Conservation (phyloP, 2,329 filamentous ascomycete genomes). For the Beauveria bassiana region DNA sequence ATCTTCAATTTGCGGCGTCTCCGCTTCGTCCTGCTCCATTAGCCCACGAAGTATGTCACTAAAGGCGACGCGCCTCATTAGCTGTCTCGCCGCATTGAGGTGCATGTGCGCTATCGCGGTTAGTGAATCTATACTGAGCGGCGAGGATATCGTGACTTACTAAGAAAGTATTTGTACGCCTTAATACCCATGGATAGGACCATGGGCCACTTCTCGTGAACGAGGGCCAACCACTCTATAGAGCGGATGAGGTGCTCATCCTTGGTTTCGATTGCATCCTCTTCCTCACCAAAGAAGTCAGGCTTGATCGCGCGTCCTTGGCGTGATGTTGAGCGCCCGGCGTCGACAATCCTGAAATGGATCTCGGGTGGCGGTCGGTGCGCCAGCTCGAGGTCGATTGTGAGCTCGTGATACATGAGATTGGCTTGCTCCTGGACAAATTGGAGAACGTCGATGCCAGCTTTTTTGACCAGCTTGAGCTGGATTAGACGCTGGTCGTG, state of each 20-base stretch:
- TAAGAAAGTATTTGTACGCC: conserved; percentile 76
- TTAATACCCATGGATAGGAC: conserved; percentile 61
- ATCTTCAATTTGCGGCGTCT: conserved; percentile 30
- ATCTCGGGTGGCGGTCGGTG: conserved; percentile 31
- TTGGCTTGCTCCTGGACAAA: conserved; percentile 64
- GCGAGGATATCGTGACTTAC: conserved; percentile 46
- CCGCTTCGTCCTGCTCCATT: conserved; percentile 27
- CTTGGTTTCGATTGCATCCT: conserved; percentile 45
- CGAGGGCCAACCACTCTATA: conserved; percentile 75
- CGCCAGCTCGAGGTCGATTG: conserved; percentile 18
- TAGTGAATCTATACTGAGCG: background rate
- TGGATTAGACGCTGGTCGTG: conserved; percentile 56
- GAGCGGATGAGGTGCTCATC: conserved; percentile 68
- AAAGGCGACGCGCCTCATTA: conserved; percentile 45
- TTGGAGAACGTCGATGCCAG: conserved; percentile 62
- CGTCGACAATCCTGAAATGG: conserved; percentile 44
- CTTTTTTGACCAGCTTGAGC: conserved; percentile 66
- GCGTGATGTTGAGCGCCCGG: conserved; percentile 23
- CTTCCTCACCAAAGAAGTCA: conserved; percentile 62
- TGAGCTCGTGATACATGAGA: conserved; percentile 43
- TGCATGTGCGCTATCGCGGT: conserved; percentile 36
- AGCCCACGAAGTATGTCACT: conserved; percentile 37
- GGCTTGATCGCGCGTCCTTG: conserved; percentile 57
- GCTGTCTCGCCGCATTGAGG: conserved; percentile 45
- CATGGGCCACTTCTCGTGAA: conserved; percentile 63